Conservation (phyloP, 352 stramenopile genomes). For the Paralagenidium karlingii region DNA sequence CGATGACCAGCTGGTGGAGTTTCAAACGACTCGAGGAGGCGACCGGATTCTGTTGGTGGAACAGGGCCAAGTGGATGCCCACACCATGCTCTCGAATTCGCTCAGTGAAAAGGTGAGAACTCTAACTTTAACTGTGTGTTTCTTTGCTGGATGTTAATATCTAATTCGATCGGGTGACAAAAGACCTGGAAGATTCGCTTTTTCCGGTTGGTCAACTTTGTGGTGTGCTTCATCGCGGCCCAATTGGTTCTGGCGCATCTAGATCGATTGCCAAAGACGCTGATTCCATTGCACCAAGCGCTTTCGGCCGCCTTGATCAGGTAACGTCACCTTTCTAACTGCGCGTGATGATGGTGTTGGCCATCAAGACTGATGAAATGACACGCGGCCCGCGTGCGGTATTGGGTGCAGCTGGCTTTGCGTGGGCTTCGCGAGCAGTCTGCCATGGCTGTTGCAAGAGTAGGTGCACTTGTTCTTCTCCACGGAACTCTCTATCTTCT, state of each 20-base stretch:
- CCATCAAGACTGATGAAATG: too few species aligned
- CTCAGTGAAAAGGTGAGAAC: slow-evolving; percentile 22
- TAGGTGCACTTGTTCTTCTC: too few species aligned
- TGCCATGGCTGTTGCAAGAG: too few species aligned
- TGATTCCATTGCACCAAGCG: slow-evolving; percentile 24
- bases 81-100: slow-evolving; percentile 26
- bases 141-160: background rate
- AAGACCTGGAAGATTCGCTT: slow-evolving; percentile 56
- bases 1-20: too few species aligned
- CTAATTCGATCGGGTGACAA: background rate
- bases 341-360: background rate
- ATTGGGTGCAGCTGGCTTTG: too few species aligned
- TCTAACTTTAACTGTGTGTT: slow-evolving; percentile 9
- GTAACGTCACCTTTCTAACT: slow-evolving; percentile 2
- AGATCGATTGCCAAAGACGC: slow-evolving; percentile 11
- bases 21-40: slow-evolving; percentile 17
- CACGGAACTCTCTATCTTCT: too few species aligned
- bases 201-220: slow-evolving; percentile 37
- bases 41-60: slow-evolving; percentile 45
- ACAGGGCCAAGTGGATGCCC: too few species aligned
- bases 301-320: slow-evolving; percentile 12
- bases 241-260: slow-evolving; percentile 33
- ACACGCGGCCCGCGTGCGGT: too few species aligned
- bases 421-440: too few species aligned
- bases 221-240: slow-evolving; percentile 55